Evolutionary conservation across 129 eudicot genomes (phyloP), one percentile per base, ranked within the genome.

Genomic region (Helianthus tuberosus): DNA sequence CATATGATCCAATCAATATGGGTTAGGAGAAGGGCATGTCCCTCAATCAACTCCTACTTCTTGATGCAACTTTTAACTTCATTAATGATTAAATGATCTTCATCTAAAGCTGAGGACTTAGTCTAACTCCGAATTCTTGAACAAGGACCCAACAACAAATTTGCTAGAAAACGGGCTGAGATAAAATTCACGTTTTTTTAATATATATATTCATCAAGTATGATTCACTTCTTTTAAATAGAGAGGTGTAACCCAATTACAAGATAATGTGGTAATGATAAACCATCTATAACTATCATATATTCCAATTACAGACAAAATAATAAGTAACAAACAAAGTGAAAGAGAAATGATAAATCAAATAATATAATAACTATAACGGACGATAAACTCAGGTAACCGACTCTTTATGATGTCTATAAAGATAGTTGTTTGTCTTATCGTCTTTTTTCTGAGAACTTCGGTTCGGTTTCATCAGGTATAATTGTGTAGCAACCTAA

Each of bases 1-100:
- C 85, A 78, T 69, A 81, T 23, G 78, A 75, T 86, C 96, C 91
- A 86, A 89, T 88, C 88, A 82, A 80, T 53, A 64, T 72, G 84
- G 66, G 81, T 79, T 60, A 68, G 80, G 79, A 79, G 88, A 77
- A 82, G 83, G 70, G 66, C 83, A 81, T 80, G 87, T 66, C 76
- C 79, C 80, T 79, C 85, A 82, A 82, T 74, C 67, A 83, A 82
- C 53, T 78, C 79, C 79, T 84, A 51, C 74, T 54, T 69, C 70
- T 66, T 75, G 82, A 79, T 74, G 75, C 85, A 78, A 54, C 65
- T 73, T 61, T 68, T 57, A 83, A 77, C 62, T 75, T 80, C 75
- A 38, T 69, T 76, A 76, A 77, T 82, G 78, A 85, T 27, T 64
- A n/a, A 11, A 50, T 69, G 15, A 51, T 5, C 64, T 36, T 65